phyloP scores from a whole-genome alignment of 169 alveolate species.

The Miamiensis avidus region DNA sequence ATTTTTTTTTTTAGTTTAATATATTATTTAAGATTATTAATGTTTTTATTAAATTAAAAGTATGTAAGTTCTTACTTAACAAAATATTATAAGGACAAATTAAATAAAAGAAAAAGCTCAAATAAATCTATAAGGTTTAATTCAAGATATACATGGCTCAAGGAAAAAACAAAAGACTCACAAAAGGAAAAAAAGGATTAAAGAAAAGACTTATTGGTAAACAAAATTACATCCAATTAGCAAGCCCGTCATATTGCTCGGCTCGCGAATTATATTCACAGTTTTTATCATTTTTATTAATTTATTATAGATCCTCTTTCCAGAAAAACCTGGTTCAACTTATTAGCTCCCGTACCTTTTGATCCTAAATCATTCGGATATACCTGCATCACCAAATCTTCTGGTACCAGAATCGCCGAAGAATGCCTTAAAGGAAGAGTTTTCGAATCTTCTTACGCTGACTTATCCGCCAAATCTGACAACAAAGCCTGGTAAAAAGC shows the following conservation, averaged over 20 bases:
- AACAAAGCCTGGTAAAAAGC: constrained; percentile 46
- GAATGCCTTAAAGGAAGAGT: constrained; percentile 79
- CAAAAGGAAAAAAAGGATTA: background rate
- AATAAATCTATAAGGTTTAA: background rate
- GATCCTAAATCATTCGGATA: constrained; percentile 54
- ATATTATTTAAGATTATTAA: no score
- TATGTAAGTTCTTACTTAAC: no score
- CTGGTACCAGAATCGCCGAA: constrained; percentile 68
- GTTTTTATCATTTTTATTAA: no score
- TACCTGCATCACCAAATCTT: constrained; percentile 76
- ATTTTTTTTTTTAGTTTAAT: no score
- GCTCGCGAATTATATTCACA: no score
- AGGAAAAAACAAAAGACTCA: background rate
- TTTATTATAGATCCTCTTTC: constrained; percentile 55
- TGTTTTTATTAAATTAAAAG: no score
- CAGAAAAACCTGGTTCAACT: constrained; percentile 81
- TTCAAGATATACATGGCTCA: background rate
- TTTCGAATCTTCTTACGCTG: constrained; percentile 79
- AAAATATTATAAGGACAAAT: background rate
- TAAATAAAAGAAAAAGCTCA: background rate
- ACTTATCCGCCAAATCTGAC: constrained; percentile 50
- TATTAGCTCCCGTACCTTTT: constrained; percentile 77
- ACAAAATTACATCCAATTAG: no score
- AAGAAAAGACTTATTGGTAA: background rate
- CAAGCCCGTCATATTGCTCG: background rate